Evolutionary conservation across 371 early-diverging fungal genomes (phyloP), one percentile per base, ranked within the genome.

Genomic region (Rhizopus sp.): DNA sequence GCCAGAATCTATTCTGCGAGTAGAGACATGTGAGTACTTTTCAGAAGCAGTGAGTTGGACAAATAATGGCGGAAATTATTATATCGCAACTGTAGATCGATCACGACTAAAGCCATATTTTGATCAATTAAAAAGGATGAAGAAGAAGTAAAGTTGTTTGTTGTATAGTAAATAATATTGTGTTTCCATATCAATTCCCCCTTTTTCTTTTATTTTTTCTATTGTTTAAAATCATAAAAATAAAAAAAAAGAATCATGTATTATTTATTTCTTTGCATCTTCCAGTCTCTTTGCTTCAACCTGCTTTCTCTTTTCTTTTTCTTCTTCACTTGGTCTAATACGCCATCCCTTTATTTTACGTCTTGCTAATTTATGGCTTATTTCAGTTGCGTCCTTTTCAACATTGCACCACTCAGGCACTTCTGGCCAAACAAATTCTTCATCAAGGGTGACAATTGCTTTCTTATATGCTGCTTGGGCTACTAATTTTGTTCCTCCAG

Each of bases 31-130:
- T 59, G 84, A 83, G 15, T 96, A 94, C 70, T 88, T 83, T 54
- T 86, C 87, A 29, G 91, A 93, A 64, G 84, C 88, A 13, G 95
- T 95, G 15, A 91, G 92, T 40, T 97, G 97, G 97, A 95, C 95
- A 45, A 87, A 85, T 60, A 93, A 89, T 61, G 87, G 91, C 16
- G 96, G 95, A 5, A 77, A 82, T 34, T 96, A 90, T 67, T 95
- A 83, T 68, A 82, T 95, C 34, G 91, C 93, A 46, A 93, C 91
- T 17, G 87, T 94, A 13, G 90, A 93, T 62, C 85, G 94, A 47
- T 63, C 78, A 12, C 77, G 85, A 3, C 65, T 92, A 23, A 75
- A 80, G 30, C 77, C 77, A 16, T 91, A 88, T 50, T 84, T 80
- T 58, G 77, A 81, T n/a, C 16, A 46, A 29, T 23, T 23, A 23